Conservation (phyloP, 176 grass and related monocot species). For the Alloteropsis semialata region DNA sequence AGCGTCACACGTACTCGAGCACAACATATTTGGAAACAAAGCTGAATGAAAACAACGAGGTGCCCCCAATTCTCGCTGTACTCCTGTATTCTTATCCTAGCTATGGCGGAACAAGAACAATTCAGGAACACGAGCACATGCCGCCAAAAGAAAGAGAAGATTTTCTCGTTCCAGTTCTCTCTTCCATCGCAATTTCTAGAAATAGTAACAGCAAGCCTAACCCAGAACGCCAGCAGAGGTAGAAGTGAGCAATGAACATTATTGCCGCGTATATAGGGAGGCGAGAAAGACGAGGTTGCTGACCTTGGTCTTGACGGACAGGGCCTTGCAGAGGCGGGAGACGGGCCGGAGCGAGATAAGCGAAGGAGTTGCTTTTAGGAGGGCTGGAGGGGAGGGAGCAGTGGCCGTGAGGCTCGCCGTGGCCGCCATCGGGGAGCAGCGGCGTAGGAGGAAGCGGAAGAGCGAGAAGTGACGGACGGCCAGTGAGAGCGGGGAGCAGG, state of each 20-base stretch:
- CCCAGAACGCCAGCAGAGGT: not conserved
- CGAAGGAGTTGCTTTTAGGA: conserved; percentile 14
- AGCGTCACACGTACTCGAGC: not conserved
- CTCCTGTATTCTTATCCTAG: not conserved
- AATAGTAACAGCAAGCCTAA: not conserved
- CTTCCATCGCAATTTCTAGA: not conserved
- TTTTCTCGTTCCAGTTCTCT: not conserved
- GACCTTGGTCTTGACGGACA: conserved; percentile 60
- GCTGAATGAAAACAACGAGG: not conserved
- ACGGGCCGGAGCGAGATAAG: conserved; percentile 22
- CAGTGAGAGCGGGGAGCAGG: not conserved
- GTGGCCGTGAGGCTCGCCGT: conserved; percentile 31
- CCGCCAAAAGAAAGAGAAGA: not conserved
- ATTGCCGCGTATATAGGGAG: not conserved
- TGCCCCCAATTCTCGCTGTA: not conserved
- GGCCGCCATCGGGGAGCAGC: conserved; percentile 31
- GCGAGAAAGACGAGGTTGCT: not conserved
- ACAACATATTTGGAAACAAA: not conserved
- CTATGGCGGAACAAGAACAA: not conserved
- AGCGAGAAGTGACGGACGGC: conserved; percentile 17
- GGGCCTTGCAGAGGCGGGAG: conserved; percentile 30
- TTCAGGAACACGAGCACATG: not conserved
- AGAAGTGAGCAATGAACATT: not conserved
- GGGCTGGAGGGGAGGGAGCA: not conserved
- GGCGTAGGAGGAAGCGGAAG: not conserved